phyloP scores from a whole-genome alignment of 208 protist genomes.

The Leishmania lainsoni region DNA sequence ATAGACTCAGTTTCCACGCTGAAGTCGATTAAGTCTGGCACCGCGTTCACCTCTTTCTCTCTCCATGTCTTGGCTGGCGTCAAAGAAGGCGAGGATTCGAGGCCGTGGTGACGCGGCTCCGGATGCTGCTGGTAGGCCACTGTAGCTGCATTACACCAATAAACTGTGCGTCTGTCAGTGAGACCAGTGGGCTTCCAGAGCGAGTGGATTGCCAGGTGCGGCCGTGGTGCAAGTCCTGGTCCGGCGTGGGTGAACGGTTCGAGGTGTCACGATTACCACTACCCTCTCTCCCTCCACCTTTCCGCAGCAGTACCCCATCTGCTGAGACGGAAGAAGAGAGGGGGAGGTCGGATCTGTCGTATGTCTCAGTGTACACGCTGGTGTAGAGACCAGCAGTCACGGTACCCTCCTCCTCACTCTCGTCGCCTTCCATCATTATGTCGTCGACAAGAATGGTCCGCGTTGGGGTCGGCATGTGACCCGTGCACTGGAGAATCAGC shows the following conservation, averaged over 20 bases:
- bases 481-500: conserved; percentile 33
- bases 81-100: neutral
- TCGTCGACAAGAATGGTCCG: conserved; percentile 12
- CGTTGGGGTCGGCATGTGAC: conserved; percentile 24
- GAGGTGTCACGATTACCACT: neutral
- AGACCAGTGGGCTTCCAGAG: conserved; percentile 10
- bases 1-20: conserved; percentile 29
- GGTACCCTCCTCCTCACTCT: conserved; percentile 12
- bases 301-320: neutral
- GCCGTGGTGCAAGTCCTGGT: neutral
- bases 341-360: conserved; percentile 9
- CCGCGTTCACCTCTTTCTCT: neutral
- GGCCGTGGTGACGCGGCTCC: neutral
- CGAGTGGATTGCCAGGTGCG: neutral
- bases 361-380: conserved; percentile 21
- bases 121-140: neutral
- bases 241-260: neutral
- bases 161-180: conserved; percentile 3
- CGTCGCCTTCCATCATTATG: neutral
- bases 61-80: neutral
- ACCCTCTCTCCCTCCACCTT: neutral
- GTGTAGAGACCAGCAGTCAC: conserved; percentile 32
- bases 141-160: neutral
- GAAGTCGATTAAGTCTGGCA: conserved; percentile 28
- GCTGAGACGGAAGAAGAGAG: conserved; percentile 1